A percentile compares a stretch with the other conserved stretches of the same genome.
Conservation (phyloP, 2,329 filamentous ascomycete genomes). For the Fusarium denticulatum region DNA sequence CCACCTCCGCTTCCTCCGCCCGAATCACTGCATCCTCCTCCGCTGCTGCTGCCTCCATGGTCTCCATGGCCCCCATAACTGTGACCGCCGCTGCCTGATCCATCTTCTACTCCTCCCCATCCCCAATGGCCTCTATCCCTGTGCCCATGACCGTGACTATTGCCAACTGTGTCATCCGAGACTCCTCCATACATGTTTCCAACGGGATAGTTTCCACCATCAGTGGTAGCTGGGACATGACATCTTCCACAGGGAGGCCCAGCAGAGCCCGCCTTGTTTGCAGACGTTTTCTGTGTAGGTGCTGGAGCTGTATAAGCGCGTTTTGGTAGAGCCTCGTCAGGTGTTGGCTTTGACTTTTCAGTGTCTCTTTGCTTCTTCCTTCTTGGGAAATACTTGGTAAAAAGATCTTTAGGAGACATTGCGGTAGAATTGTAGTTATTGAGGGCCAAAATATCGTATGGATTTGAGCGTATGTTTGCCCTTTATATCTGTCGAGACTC, state of each 20-base stretch:
- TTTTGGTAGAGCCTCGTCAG: neutral
- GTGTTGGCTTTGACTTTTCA: neutral
- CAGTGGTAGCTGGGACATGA: neutral
- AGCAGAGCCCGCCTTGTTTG: neutral
- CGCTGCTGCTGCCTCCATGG: neutral
- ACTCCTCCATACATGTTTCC: neutral
- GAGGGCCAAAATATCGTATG: neutral
- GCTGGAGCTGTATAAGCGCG: neutral
- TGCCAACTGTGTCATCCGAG: neutral
- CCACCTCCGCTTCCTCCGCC: neutral
- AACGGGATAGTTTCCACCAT: neutral
- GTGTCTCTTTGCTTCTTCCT: neutral
- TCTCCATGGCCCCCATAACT: neutral
- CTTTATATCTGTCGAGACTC: neutral
- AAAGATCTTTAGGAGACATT: slow-evolving; percentile 14
- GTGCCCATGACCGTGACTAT: neutral
- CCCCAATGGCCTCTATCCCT: neutral
- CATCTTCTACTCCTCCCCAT: slow-evolving; percentile 8
- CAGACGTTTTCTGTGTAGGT: neutral
- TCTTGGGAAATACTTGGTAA: slow-evolving; percentile 5
- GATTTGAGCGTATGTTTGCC: neutral
- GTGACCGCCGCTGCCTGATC: neutral
- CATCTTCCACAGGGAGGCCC: neutral
- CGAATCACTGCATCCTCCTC: neutral
- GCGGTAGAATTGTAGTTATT: neutral